Evolutionary conservation across 1,139 yeast species (phyloP).

Genomic region (Wickerhamomyces sp.): DNA sequence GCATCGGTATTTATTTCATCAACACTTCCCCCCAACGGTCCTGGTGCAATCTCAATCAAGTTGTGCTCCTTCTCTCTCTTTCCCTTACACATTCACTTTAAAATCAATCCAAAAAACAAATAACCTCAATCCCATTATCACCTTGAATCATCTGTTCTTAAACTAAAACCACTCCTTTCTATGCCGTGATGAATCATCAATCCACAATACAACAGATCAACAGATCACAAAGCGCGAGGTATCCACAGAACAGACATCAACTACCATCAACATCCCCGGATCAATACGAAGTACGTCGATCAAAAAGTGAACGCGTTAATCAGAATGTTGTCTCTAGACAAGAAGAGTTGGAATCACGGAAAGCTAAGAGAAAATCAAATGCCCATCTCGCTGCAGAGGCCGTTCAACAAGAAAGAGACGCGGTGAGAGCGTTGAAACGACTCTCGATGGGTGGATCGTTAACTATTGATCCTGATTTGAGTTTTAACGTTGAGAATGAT

Average conservation of each 20-base stretch:
- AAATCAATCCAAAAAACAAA: no score
- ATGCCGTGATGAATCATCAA: slow-evolving; percentile 1
- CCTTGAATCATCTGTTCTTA: slow-evolving; percentile 11
- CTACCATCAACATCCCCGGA: no score
- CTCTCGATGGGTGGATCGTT: slow-evolving; percentile 39
- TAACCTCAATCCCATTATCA: no score
- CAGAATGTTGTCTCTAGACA: neutral
- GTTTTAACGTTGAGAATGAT: slow-evolving; percentile 25
- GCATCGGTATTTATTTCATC: no score
- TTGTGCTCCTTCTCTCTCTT: no score
- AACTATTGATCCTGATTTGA: slow-evolving; percentile 40
- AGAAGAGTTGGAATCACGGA: neutral
- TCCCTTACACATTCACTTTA: no score
- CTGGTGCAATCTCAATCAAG: no score
- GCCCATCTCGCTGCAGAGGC: slow-evolving; percentile 32
- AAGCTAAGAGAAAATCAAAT: slow-evolving; percentile 22
- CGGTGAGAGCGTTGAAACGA: slow-evolving; percentile 41
- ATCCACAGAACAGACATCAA: neutral
- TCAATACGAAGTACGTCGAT: slow-evolving; percentile 1
- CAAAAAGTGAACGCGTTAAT: neutral
- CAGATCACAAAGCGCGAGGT: neutral
- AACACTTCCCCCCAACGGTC: no score
- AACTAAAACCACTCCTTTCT: no score
- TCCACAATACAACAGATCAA: neutral
- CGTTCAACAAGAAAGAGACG: slow-evolving; percentile 44